Evolutionary conservation across 768 basidiomycete species (phyloP).

Genomic region (Lentinula boryana): DNA sequence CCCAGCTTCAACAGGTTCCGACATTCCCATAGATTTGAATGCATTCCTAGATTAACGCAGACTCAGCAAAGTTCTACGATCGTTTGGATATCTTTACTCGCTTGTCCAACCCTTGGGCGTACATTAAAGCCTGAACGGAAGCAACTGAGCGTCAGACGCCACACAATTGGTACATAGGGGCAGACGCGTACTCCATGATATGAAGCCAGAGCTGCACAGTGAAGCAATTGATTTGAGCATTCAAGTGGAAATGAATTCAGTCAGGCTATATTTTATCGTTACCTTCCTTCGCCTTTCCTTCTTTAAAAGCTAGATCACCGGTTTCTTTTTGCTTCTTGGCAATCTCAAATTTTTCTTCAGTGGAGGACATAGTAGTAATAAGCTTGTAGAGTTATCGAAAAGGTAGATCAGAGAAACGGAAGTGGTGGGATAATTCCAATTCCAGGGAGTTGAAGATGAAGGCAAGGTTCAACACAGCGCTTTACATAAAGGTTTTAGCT

Average conservation of each 20-base stretch:
- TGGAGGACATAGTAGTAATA: neutral
- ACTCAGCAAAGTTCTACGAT: neutral
- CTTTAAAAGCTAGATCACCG: slow-evolving; percentile 66
- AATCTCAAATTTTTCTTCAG: slow-evolving; percentile 40
- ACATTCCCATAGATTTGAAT: slow-evolving; percentile 44
- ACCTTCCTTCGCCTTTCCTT: slow-evolving; percentile 59
- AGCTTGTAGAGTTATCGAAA: neutral
- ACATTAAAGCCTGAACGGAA: slow-evolving; percentile 55
- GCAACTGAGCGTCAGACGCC: slow-evolving; percentile 8
- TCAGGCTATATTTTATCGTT: neutral
- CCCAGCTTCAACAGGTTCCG: slow-evolving; percentile 20
- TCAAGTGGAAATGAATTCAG: slow-evolving; percentile 3
- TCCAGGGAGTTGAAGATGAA: neutral
- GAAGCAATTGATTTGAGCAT: slow-evolving; percentile 2
- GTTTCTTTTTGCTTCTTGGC: slow-evolving; percentile 64
- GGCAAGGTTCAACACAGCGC: neutral
- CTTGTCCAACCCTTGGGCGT: slow-evolving; percentile 75
- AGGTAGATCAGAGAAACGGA: neutral
- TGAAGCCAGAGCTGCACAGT: slow-evolving; percentile 48
- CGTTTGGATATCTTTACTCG: slow-evolving; percentile 23
- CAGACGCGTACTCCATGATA: slow-evolving; percentile 60
- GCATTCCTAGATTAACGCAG: slow-evolving; percentile 37
- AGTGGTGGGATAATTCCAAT: neutral
- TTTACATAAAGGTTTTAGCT: neutral
- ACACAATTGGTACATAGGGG: neutral